Evolutionary conservation across 768 basidiomycete species (phyloP), one percentile per base, ranked within the genome.

Genomic region (Tephrocybe sp.): DNA sequence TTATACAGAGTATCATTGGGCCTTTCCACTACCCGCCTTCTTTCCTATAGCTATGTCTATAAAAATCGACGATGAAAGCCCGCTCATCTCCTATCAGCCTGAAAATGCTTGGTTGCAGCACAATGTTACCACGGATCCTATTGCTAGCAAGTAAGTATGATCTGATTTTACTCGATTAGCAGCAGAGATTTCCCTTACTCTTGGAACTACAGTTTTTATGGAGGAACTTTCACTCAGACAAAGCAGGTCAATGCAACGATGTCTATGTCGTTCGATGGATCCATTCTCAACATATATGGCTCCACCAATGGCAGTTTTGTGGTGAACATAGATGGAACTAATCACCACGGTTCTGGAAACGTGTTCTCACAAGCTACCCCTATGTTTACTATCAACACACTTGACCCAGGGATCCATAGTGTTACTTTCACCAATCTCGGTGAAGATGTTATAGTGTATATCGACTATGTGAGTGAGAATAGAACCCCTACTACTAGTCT

Each of bases 51-150:
- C 26, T 26, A 46, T 46, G 45, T 31, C 11, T n/a, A 41, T 42
- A 3, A 31, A 19, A 5, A 51, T 34, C 32, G 50, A 51, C 31
- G 50, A 51, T 30, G 30, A 45, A 31, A 51, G 31, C 20, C 50
- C 50, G 14, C 36, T 51, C 9, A 22, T 46, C 14, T 39, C 19
- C 9, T 51, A 51, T 39, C 22, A 36, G 23, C 50, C 44, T 14
- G 35, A 19, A 4, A 31, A 40, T 1, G 34, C 17, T 13, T 51
- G 50, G 50, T 3, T 17, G 4, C 50, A 51, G 31, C 31, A 40
- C 16, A 40, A 45, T 14, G 35, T 19, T 16, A 38, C 35, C 10
- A 45, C 43, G 5, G 44, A 51, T 17, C 5, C 23, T 3, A 13
- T 17, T 16, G 31, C 38, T 33, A 34, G 45, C 10, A 40, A 46